phyloP scores from a whole-genome alignment of 2,329 filamentous ascomycete species.

The Botrytis galanthina region DNA sequence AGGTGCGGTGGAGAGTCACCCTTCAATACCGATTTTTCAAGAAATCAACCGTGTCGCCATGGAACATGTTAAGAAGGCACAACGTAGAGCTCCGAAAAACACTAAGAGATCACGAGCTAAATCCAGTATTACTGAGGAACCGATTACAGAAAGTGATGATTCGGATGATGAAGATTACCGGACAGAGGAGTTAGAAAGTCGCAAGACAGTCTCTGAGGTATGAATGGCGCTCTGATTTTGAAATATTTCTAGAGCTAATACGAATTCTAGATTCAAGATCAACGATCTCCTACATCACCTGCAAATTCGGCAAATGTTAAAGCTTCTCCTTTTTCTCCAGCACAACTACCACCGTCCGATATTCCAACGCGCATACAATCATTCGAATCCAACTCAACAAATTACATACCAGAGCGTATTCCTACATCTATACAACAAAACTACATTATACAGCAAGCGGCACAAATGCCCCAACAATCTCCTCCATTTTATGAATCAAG shows the following conservation, averaged over 20 bases:
- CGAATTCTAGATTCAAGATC: neutral
- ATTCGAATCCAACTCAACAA: neutral
- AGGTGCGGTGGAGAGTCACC: neutral
- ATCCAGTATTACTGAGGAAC: neutral
- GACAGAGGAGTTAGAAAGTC: neutral
- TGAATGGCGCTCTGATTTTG: neutral
- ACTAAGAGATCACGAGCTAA: constrained; percentile 5
- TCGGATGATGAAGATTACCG: constrained; percentile 1
- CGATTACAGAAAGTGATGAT: neutral
- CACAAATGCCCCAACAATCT: neutral
- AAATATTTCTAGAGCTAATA: neutral
- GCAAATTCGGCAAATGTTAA: neutral
- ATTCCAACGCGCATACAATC: neutral
- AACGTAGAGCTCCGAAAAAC: neutral
- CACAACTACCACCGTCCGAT: neutral
- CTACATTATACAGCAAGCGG: neutral
- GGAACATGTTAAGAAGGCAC: constrained; percentile 12
- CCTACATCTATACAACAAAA: neutral
- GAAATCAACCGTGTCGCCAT: constrained; percentile 10
- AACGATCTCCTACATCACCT: neutral
- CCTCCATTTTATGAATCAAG: neutral
- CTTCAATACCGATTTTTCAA: neutral
- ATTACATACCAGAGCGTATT: neutral
- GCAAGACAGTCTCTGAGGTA: constrained; percentile 3
- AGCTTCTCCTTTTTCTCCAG: neutral